A percentile compares a stretch with the other conserved stretches of the same genome.
Evolutionary conservation across 78 protist genomes (phyloP).

Genomic region (Pelomyxa schiedti): DNA sequence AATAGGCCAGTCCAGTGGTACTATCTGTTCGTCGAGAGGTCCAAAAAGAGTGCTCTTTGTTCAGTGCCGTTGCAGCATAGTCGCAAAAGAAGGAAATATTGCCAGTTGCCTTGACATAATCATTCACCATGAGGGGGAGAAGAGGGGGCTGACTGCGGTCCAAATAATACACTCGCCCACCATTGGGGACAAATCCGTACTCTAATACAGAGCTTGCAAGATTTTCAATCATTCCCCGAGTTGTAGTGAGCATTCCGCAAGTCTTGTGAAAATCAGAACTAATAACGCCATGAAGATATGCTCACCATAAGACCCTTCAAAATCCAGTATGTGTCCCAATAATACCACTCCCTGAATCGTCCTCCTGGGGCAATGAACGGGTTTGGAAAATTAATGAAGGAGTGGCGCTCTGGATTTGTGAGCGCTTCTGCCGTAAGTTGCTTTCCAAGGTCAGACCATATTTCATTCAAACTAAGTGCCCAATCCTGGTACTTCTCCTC

Average conservation of each 20-base stretch:
- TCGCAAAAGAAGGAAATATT: background rate
- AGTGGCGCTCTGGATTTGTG: background rate
- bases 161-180: slow-evolving; percentile 46
- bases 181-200: slow-evolving; percentile 70
- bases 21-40: slow-evolving; percentile 21
- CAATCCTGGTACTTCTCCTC: background rate
- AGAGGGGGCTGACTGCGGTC: slow-evolving; percentile 67
- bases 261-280: background rate
- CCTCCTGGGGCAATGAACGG: slow-evolving; percentile 66
- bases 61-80: slow-evolving; percentile 22
- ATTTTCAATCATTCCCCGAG: slow-evolving; percentile 25
- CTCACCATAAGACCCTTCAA: slow-evolving; percentile 32
- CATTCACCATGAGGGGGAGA: slow-evolving; percentile 43
- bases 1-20: background rate
- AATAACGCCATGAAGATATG: too few species aligned
- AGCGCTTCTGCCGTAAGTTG: background rate
- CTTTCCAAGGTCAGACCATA: background rate
- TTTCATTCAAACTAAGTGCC: background rate
- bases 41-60: slow-evolving; percentile 47
- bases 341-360: slow-evolving; percentile 55
- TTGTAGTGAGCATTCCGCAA: slow-evolving; percentile 29
- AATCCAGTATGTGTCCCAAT: slow-evolving; percentile 65
- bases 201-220: background rate
- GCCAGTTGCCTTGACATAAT: slow-evolving; percentile 1
- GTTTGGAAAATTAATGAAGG: slow-evolving; percentile 13